Evolutionary conservation across 108 stramenopile species (phyloP), one percentile per base, ranked within the genome.

Genomic region (Nitzschia palea): DNA sequence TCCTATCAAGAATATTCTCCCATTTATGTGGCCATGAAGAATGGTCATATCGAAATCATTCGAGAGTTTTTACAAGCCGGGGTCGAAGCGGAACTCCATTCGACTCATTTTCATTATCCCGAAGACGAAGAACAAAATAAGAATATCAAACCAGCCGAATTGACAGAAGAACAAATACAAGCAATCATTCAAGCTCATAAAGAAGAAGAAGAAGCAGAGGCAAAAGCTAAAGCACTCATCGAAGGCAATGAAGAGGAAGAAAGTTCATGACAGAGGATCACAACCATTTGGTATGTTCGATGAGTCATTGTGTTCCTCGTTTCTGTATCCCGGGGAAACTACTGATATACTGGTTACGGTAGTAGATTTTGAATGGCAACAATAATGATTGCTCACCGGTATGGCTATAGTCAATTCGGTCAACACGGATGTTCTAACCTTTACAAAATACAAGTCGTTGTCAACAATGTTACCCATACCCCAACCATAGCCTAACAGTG

Each of bases 1-100:
- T 75, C 27, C 27, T 81, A 66, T 51, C 42, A 65, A 34, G 73
- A 55, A 40, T 74, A 57, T 44, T 74, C 71, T 20, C 83, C 80
- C 10, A 71, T 84, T 57, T 79, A 78, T 56, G 65, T 81, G 50
- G 83, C 83, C 20, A 54, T 79, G 74, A 78, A 72, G 66, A 74
- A 65, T 72, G 78, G 83, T 22, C 80, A 81, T 52, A 59, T 71
- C 45, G 78, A 84, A 28, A 35, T 84, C 8, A 70, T 84, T 65
- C 73, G 67, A 43, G 67, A 74, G 18, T 84, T 84, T 63, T 35
- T 50, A 45, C 63, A 79, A 37, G 65, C 27, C 42, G 78, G 82
- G 12, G 62, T 77, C 32, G 65, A 75, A 44, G 67, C 40, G 12
- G 74, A 75, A 62, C 48, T 53, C 27, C 59, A 60, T 60, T 60